Percentiles rank a stretch among this genome's conserved stretches.
Evolutionary conservation across 352 stramenopile species (phyloP).

Genomic region (Pythium aquatile): DNA sequence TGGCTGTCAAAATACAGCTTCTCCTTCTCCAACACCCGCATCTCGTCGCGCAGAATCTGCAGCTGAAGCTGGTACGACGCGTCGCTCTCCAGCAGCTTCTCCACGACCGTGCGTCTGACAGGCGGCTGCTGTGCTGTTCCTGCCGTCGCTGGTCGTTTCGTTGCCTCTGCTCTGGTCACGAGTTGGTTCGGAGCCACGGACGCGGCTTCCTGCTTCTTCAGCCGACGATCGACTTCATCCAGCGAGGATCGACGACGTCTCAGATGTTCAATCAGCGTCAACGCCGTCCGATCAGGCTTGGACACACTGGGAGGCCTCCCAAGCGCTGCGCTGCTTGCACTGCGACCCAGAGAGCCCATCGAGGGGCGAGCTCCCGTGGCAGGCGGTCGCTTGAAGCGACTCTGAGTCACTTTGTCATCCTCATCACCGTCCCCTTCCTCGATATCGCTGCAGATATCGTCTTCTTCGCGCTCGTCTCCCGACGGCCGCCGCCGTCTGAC

Average conservation of each 20-base stretch:
- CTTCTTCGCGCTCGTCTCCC: conserved; percentile 3
- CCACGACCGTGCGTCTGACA: conserved; percentile 30
- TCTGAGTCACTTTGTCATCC: not conserved
- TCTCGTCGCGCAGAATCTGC: conserved; percentile 51
- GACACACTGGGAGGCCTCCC: not conserved
- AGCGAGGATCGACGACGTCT: not conserved
- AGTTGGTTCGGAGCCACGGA: not conserved
- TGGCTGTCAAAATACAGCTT: conserved; percentile 49
- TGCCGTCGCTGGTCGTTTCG: not conserved
- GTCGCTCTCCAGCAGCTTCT: conserved; percentile 69
- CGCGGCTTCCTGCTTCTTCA: not conserved
- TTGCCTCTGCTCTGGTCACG: not conserved
- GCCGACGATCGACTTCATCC: not conserved
- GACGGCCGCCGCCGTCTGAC: not conserved
- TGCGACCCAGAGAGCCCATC: conserved; percentile 3
- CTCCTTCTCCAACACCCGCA: conserved; percentile 40
- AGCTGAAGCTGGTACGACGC: conserved; percentile 63
- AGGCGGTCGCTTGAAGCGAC: not conserved
- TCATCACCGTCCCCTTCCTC: not conserved
- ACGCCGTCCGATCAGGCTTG: not conserved
- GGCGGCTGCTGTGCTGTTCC: not conserved
- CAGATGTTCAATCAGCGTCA: conserved; percentile 14
- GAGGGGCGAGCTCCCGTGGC: not conserved
- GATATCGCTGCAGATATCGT: conserved; percentile 7
- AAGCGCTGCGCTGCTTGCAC: conserved; percentile 8